These are phyloP conservation scores for Leccinum incarnatum DNA, from an alignment of 768 basidiomycete genomes.

Conservation along the genomic window DNA sequence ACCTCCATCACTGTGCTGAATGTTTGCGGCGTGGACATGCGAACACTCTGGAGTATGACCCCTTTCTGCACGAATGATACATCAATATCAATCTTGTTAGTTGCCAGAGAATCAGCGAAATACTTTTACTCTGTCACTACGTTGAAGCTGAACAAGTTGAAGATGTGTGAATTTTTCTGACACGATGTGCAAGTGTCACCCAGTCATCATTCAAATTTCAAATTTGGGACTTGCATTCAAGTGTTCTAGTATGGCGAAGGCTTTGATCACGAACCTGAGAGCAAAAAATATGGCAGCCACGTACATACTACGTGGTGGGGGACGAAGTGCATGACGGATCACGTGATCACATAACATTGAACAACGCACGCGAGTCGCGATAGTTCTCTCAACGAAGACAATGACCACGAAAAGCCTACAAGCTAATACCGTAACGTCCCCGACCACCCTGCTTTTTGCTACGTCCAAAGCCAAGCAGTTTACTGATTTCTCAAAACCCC, in stretches of 20 bases:
- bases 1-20: not conserved
- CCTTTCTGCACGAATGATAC: not conserved
- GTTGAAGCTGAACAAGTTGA: not conserved
- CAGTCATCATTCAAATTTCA: too few species aligned
- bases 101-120: not conserved
- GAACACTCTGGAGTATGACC: not conserved
- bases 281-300: too few species aligned
- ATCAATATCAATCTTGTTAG: not conserved
- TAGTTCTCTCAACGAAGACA: not conserved
- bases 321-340: not conserved
- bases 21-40: not conserved
- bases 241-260: too few species aligned
- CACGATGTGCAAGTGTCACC: too few species aligned
- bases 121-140: not conserved
- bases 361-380: not conserved
- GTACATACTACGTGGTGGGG: too few species aligned
- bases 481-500: conserved; percentile 32
- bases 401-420: conserved; percentile 12
- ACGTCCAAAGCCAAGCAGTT: conserved; percentile 20
- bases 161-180: too few species aligned
- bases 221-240: too few species aligned
- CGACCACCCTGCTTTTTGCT: conserved; percentile 24
- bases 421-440: conserved; percentile 13
- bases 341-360: not conserved
- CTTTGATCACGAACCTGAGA: too few species aligned